Base-by-base conservation (phyloP, 2,329 filamentous ascomycete genomes). In the Bipolaris victoriae region DNA sequence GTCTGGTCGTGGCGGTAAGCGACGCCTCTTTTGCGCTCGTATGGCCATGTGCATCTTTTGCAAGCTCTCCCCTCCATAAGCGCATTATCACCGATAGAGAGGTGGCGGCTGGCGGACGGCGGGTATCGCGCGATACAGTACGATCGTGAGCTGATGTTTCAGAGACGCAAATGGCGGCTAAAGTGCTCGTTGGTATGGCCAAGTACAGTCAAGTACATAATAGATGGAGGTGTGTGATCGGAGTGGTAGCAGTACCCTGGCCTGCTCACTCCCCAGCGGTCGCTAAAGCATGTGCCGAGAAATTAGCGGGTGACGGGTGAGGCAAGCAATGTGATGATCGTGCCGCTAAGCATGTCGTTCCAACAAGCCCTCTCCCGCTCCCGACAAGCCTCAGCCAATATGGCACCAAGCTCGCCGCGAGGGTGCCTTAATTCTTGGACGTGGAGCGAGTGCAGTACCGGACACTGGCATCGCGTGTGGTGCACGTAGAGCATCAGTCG, bases 261-360 rank as follows among this genome's bases (percentile, higher is more conserved):
- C 35, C 35, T 45, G 24, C 36, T 35, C 35, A 29, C 48, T 29
- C 52, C 20, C 26, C 35, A 49, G 53, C 49, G 35, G 35, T 47
- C 48, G 53, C 49, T 39, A 31, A 50, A 35, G 29, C 41, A 31
- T 43, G 45, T 35, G 44, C 45, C 45, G 52, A 41, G 31, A 35
- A 35, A 26, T n/a, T 52, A 43, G 44, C 49, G 55, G 55, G 20
- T 49, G 50, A 22, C 50, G 24, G 55, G 50, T 29, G 29, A 49
- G 50, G 55, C 39, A 57, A 40, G 39, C 16, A 15, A 7, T 4
- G 37, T 29, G 50, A 33, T 33, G 55, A 57, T 57, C 55, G 45
- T 16, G 40, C 50, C 50, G 24, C 44, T 33, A 43, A 20, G n/a
- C 31, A 49, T 22, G 54, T 41, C 43, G 31, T 41, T 15, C 29